Conservation (phyloP, 306 rosid species). For the Boehmeria nivea region DNA sequence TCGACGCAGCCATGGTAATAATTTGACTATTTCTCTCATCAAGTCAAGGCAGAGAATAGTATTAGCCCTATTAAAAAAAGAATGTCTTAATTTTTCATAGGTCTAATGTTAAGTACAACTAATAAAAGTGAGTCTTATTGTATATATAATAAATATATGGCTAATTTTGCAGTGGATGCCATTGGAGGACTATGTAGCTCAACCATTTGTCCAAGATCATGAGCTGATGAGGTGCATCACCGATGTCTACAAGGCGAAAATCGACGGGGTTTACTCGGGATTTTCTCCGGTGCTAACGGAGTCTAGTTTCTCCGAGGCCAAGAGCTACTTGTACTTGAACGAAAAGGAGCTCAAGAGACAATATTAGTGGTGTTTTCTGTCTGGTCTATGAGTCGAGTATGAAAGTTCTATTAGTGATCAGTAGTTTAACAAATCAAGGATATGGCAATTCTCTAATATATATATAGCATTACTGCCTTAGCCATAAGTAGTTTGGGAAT, state of each 20-base stretch:
- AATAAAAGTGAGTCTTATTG: too few relatives aligned
- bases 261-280: conserved; percentile 49
- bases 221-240: conserved; percentile 34
- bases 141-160: not conserved
- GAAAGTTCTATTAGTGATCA: too few relatives aligned
- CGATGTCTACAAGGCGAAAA: conserved; percentile 48
- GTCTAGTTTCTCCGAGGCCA: conserved; percentile 21
- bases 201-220: conserved; percentile 41
- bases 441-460: too few relatives aligned
- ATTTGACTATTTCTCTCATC: not conserved
- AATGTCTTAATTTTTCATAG: too few relatives aligned
- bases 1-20: conserved; percentile 71
- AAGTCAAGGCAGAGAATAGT: too few relatives aligned
- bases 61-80: too few relatives aligned
- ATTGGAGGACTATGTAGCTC: conserved; percentile 59
- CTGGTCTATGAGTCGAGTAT: too few relatives aligned
- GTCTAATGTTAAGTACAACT: too few relatives aligned
- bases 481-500: too few relatives aligned
- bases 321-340: conserved; percentile 44
- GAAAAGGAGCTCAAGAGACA: conserved; percentile 22
- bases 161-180: conserved; percentile 75
- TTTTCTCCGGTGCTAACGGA: conserved; percentile 39
- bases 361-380: too few relatives aligned
- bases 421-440: too few relatives aligned
- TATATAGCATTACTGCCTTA: too few relatives aligned